Conservation (phyloP, 2,329 filamentous ascomycete species). For the Phialocephala sp. region DNA sequence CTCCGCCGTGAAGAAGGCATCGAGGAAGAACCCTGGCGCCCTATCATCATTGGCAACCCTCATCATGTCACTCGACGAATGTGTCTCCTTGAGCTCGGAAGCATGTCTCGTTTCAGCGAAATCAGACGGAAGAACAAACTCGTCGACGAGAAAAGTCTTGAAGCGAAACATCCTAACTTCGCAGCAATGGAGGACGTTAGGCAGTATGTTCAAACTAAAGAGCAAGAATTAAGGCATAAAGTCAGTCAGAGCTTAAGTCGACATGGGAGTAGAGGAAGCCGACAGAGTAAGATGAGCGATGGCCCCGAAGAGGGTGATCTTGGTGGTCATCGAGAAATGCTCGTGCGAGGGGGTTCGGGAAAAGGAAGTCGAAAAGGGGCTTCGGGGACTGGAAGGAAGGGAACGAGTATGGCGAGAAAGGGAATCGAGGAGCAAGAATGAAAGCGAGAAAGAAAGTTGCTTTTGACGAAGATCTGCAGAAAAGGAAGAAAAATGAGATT, state of each 20-base stretch:
- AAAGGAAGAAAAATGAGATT: neutral
- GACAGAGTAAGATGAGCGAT: constrained; percentile 27
- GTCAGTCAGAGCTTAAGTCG: constrained; percentile 34
- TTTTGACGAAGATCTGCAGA: constrained; percentile 5
- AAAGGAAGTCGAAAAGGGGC: constrained; percentile 27
- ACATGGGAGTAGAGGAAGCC: constrained; percentile 27
- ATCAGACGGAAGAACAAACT: constrained; percentile 67
- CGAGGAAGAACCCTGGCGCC: constrained; percentile 62
- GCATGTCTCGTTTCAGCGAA: constrained; percentile 73
- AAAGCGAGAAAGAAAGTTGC: constrained; percentile 15
- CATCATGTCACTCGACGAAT: constrained; percentile 71
- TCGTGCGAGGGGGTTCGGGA: constrained; percentile 24
- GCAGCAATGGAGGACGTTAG: constrained; percentile 35
- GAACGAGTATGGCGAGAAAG: constrained; percentile 20
- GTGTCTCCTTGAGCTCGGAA: constrained; percentile 73
- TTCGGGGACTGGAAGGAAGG: constrained; percentile 13
- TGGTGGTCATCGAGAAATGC: constrained; percentile 34
- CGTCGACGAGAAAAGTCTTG: constrained; percentile 51
- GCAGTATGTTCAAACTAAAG: constrained; percentile 33
- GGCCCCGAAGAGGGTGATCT: constrained; percentile 31
- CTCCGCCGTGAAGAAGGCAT: constrained; percentile 45
- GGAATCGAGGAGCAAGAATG: constrained; percentile 16
- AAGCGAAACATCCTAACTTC: constrained; percentile 42
- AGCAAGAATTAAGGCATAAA: constrained; percentile 29
- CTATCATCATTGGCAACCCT: constrained; percentile 74